These are phyloP conservation scores for Ambrosia trifida DNA, from an alignment of 129 eudicot genomes.

Conservation along the genomic window DNA sequence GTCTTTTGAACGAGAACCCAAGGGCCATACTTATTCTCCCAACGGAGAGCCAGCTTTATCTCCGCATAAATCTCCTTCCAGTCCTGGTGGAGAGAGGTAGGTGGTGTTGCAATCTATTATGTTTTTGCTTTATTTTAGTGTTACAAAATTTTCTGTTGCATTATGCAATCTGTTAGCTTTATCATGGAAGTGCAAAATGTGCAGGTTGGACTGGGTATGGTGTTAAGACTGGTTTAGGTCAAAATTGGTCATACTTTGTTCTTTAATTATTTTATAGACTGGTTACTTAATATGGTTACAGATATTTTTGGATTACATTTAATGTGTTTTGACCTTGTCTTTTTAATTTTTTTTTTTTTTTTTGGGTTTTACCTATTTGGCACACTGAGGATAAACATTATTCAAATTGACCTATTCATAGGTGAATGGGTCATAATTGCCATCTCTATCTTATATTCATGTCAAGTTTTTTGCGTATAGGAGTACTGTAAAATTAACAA, in stretches of 20 bases:
- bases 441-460: neutral
- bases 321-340: neutral
- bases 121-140: too few species aligned
- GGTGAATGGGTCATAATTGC: neutral
- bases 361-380: constrained; percentile 30
- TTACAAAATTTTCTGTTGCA: constrained; percentile 11
- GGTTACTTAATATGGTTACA: neutral
- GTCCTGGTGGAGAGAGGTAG: constrained; percentile 37
- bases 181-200: constrained; percentile 13
- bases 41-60: constrained; percentile 44
- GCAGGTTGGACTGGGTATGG: neutral
- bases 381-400: constrained; percentile 31
- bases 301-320: neutral
- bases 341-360: neutral
- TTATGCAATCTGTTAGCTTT: constrained; percentile 38
- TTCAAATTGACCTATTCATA: neutral
- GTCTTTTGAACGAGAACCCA: constrained; percentile 54
- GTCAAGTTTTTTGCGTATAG: constrained; percentile 19
- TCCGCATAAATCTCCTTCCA: constrained; percentile 44
- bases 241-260: neutral
- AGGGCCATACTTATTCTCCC: constrained; percentile 36
- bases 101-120: constrained; percentile 37
- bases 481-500: constrained; percentile 3
- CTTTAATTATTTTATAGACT: neutral
- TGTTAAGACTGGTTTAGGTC: neutral